Conservation (phyloP, 257 asterid genomes). For the Nicotiana obtusifolia region DNA sequence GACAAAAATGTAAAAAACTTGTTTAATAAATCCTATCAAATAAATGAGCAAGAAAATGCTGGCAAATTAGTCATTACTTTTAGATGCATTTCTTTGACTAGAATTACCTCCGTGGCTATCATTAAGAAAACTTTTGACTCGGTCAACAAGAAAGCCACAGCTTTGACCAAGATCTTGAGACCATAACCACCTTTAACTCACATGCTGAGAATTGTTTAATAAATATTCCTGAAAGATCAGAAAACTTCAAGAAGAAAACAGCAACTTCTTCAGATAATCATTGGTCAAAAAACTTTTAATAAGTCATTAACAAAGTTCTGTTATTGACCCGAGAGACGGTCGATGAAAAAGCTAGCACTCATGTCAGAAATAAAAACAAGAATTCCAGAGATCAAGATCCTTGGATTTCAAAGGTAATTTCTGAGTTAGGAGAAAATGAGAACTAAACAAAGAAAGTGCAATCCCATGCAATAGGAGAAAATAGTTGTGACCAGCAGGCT, state of each 20-base stretch:
- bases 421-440: not conserved
- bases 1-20: not conserved
- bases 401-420: not conserved
- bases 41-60: not conserved
- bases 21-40: not conserved
- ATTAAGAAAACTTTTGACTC: not conserved
- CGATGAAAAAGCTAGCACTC: not conserved
- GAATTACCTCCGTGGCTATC: not conserved
- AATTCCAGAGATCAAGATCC: constrained; percentile 2
- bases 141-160: not conserved
- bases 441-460: not conserved
- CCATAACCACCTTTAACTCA: not conserved
- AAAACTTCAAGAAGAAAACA: not conserved
- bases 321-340: not conserved
- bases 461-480: not conserved
- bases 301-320: not conserved
- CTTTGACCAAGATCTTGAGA: constrained; percentile 10
- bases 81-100: not conserved
- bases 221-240: not conserved
- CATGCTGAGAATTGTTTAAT: constrained; percentile 7
- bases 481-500: not conserved
- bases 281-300: not conserved
- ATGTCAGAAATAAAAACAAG: not conserved
- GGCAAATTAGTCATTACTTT: constrained; percentile 2
- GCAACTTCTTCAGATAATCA: not conserved